These are phyloP conservation scores for Fusarium devonianum DNA, from an alignment of 2,329 filamentous ascomycete species.

Conservation along the genomic window DNA sequence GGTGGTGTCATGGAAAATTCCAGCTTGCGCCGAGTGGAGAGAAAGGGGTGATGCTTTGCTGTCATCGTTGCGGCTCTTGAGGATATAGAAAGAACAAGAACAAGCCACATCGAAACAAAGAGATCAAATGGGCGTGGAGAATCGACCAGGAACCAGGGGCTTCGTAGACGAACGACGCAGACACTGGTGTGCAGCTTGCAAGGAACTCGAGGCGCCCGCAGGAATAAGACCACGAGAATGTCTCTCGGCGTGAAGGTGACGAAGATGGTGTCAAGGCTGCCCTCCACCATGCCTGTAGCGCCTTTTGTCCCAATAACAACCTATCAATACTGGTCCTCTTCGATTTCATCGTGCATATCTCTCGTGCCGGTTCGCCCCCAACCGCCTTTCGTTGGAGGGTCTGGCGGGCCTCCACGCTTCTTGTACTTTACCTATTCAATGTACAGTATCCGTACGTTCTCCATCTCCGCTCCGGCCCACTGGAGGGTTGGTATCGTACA, in stretches of 20 bases:
- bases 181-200: constrained; percentile 12
- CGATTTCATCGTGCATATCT: constrained; percentile 36
- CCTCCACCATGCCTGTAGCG: constrained; percentile 13
- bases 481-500: constrained; percentile 31
- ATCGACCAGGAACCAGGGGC: constrained; percentile 13
- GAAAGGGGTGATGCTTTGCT: constrained; percentile 5
- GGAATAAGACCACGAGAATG: constrained; percentile 28
- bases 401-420: constrained; percentile 22
- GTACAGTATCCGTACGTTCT: constrained; percentile 31
- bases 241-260: constrained; percentile 25
- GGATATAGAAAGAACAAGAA: background rate
- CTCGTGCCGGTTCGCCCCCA: constrained; percentile 13
- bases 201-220: constrained; percentile 2
- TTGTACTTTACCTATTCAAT: constrained; percentile 17
- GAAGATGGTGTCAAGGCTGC: constrained; percentile 24
- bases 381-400: constrained; percentile 17
- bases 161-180: constrained; percentile 14
- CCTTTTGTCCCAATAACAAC: constrained; percentile 23
- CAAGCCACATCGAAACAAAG: constrained; percentile 7
- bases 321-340: constrained; percentile 30
- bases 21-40: constrained; percentile 8
- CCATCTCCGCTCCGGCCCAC: constrained; percentile 9
- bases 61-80: constrained; percentile 11
- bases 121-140: constrained; percentile 12
- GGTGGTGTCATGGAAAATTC: constrained; percentile 23